Percentiles rank a stretch among this genome's conserved stretches.
phyloP scores from a whole-genome alignment of 305 asterid genomes.

The Plantago coronopus region DNA sequence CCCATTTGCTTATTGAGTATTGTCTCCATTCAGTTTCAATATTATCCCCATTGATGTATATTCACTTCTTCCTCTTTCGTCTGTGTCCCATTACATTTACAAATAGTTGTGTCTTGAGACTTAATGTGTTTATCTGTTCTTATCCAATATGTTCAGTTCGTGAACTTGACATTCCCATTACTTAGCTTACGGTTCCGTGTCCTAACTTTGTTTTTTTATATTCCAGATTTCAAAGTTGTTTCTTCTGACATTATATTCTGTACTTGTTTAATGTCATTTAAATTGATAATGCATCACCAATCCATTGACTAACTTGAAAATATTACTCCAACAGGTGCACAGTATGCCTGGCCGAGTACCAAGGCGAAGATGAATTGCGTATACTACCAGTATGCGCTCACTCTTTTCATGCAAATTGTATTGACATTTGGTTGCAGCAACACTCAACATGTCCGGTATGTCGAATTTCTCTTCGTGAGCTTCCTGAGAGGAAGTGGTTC shows the following conservation, averaged over 20 bases:
- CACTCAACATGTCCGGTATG: slow-evolving; percentile 82
- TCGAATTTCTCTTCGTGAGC: slow-evolving; percentile 48
- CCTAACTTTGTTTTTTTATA: too few species aligned
- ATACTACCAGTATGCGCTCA: slow-evolving; percentile 72
- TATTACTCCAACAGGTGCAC: slow-evolving; percentile 43
- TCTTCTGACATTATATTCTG: too few species aligned
- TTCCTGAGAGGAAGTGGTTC: slow-evolving; percentile 41
- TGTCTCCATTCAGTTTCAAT: background rate
- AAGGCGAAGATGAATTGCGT: slow-evolving; percentile 54
- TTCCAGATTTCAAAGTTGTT: too few species aligned
- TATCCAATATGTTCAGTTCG: too few species aligned
- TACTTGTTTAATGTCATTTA: too few species aligned
- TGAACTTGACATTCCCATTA: too few species aligned
- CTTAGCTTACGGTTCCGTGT: too few species aligned
- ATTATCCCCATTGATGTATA: too few species aligned
- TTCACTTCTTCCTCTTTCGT: too few species aligned
- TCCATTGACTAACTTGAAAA: background rate
- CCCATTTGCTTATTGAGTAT: background rate
- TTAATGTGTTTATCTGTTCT: too few species aligned
- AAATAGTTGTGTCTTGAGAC: too few species aligned
- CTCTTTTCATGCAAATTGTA: slow-evolving; percentile 69
- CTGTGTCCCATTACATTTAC: too few species aligned
- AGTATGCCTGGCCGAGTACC: slow-evolving; percentile 71
- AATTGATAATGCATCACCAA: background rate
- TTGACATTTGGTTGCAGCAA: slow-evolving; percentile 77